phyloP scores from a whole-genome alignment of 2,329 filamentous ascomycete genomes.

The Colletotrichum somersetense region DNA sequence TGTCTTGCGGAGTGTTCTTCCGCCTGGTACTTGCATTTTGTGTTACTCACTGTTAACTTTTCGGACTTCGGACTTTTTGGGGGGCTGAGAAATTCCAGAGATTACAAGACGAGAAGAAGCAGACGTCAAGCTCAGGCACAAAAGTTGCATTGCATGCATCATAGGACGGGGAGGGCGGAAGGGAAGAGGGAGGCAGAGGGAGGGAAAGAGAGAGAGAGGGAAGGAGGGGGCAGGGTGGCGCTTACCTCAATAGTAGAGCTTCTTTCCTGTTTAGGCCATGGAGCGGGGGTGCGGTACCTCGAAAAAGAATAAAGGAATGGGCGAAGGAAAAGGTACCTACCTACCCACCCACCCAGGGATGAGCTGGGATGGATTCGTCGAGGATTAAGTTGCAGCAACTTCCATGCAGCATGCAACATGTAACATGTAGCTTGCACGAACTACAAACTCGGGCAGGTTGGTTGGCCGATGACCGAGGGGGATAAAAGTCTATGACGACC shows the following conservation, averaged over 20 bases:
- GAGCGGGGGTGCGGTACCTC: background rate
- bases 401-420: background rate
- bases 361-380: constrained; percentile 11
- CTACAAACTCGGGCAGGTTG: background rate
- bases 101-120: background rate
- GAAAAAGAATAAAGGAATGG: background rate
- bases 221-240: background rate
- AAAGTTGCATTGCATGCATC: background rate
- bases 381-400: constrained; percentile 12
- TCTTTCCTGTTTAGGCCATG: constrained; percentile 32
- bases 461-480: constrained; percentile 26
- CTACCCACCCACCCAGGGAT: background rate
- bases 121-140: background rate
- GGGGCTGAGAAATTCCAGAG: constrained; percentile 12
- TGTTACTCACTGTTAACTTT: background rate
- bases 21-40: background rate
- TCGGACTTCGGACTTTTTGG: constrained; percentile 30
- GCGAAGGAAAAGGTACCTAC: background rate
- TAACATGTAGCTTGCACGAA: background rate
- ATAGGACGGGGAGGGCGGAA: background rate
- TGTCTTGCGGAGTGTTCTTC: constrained; percentile 28
- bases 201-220: too few relatives aligned
- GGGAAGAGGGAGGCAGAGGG: too few relatives aligned
- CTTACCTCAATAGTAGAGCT: constrained; percentile 18
- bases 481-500: constrained; percentile 39